Evolutionary conservation across 106 monocot species (phyloP), one percentile per base, ranked within the genome.

Genomic region (Chionographis japonica): DNA sequence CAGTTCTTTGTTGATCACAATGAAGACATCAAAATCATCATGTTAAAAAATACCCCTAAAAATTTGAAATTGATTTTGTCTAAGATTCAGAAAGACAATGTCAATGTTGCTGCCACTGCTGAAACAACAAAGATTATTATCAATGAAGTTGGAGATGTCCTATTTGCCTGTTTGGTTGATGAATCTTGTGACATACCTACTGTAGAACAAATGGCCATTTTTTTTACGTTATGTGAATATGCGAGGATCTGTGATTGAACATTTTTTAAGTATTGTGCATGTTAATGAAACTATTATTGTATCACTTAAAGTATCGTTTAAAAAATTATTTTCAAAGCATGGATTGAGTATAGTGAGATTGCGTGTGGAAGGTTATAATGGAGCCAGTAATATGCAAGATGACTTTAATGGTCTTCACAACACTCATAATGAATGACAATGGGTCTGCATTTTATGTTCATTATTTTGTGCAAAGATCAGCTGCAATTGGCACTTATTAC

Each of bases 1-100:
- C 16, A 61, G 6, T 72, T 72, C 53, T 38, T 62, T 37, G 27
- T 1, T 51, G 50, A 72, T 14, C 72, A 62, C 37, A 72, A 63
- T 63, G 50, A 72, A 18, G 7, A 43, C 5, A 42, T 72, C 27
- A 4, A 39, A n/a, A 37, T 13, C 2, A 13, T 39, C 2, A 3
- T 63, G n/a, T 40, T 63, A 14, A 17, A 72, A 52, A 72, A 52
- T 61, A 50, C 72, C 14, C 43, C 64, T 17, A 9, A 38, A 8
- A 65, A 40, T 4, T 8, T 15, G 0, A 65, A 50, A 46, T 41
- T 40, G 0, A 14, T 8, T 12, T 12, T 3, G 27, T 1, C 27
- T 27, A 1, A 27, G 0, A 27, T 27, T 27, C 27, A 27, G 27
- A 27, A 27, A 27, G 27, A 27, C 27, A 27, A 0, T 27, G 27